Evolutionary conservation across 1,284 basidiomycete species (phyloP), one percentile per base, ranked within the genome.

Genomic region (Phellinidium pouzarii): DNA sequence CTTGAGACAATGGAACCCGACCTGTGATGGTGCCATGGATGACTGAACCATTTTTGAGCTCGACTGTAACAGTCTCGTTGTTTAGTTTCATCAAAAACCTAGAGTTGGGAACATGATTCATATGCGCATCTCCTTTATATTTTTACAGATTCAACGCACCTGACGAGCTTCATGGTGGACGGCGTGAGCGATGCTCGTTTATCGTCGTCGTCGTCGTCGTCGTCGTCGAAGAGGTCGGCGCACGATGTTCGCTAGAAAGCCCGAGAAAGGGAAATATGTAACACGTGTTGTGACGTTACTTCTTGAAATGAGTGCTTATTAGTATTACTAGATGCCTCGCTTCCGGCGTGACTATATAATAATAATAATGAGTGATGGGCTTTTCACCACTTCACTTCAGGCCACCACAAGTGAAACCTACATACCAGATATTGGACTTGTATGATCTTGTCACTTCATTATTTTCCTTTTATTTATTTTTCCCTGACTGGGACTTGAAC

Each of bases 1-100:
- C 26, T 37, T 25, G 52, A 48, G 37, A 53, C 47, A 50, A 44
- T 19, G 40, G 34, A 47, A 5, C 48, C 81, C 59, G 61, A 94
- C 94, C 94, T 29, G 94, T 97, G 67, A 99, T 97, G 22, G 95
- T 99, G 14, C 95, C 95, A 65, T 96, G 91, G 25, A 99, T 87
- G 53, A 94, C 75, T 1, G 93, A 93, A 41, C 95, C 95, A 62
- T 99, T 98, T 76, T 99, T 99, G 64, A 99, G 81, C 76, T 99
- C 94, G 68, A 99, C 85, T 59, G 94, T 93, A 61, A 98, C 94
- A 62, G 94, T 95, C 80, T 99, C 95, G 70, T 98, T 98, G 81
- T 97, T 96, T 73, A 99, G 75, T 80, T 98, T 99, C 95, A 98
- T 98, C 78, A 97, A 82, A 74, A 97, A 95, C 69, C 93, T 95